Evolutionary conservation across 2,329 filamentous ascomycete species (phyloP).

Genomic region (Monilinia aucupariae): DNA sequence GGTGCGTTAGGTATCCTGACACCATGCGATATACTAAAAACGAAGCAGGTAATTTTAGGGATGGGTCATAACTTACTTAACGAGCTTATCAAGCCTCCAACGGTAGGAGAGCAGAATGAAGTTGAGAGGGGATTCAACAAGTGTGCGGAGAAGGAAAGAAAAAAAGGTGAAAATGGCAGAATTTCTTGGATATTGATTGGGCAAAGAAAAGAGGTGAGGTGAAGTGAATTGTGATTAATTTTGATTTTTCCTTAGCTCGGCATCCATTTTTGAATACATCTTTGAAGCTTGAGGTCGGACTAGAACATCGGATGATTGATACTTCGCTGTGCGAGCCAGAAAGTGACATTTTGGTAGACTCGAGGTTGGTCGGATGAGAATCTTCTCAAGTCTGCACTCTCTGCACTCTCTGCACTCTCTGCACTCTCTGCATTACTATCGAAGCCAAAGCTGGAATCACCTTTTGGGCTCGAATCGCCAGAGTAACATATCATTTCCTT

Average conservation of each 20-base stretch:
- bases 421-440: neutral
- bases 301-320: neutral
- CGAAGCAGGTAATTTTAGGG: neutral
- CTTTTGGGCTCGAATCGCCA: neutral
- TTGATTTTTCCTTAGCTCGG: neutral
- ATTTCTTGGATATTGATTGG: neutral
- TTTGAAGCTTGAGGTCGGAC: neutral
- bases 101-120: neutral
- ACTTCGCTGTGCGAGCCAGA: neutral
- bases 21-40: neutral
- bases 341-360: neutral
- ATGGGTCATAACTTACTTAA: neutral
- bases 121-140: neutral
- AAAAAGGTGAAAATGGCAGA: neutral
- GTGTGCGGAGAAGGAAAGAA: neutral
- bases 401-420: no score
- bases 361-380: neutral
- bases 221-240: neutral
- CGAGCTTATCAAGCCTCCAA: neutral
- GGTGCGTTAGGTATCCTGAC: neutral
- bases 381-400: neutral
- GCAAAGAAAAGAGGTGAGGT: neutral
- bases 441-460: neutral
- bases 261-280: neutral
- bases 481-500: neutral